A percentile compares a stretch with the other conserved stretches of the same genome.
These are phyloP conservation scores for Umbellularia californica DNA, from an alignment of 164 flowering plant species.

Conservation along the genomic window DNA sequence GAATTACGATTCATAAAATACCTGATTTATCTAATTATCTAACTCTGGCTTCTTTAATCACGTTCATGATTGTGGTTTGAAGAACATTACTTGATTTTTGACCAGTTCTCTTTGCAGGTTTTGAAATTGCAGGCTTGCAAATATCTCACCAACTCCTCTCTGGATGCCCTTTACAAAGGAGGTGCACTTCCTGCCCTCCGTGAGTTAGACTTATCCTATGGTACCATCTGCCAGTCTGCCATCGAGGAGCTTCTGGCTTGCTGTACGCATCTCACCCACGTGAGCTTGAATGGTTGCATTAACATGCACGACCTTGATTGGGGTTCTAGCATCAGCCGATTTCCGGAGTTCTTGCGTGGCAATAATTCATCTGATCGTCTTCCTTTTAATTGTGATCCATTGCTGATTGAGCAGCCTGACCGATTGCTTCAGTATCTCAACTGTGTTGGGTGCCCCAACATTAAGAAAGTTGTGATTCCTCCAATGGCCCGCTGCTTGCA, in stretches of 20 bases:
- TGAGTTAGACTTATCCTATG: conserved; percentile 89
- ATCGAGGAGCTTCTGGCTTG: conserved; percentile 88
- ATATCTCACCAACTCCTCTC: conserved; percentile 69
- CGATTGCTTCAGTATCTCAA: conserved; percentile 77
- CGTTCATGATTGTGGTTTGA: too few species aligned
- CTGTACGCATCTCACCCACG: conserved; percentile 85
- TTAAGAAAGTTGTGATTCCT: conserved; percentile 80
- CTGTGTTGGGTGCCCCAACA: conserved; percentile 92
- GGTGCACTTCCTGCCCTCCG: conserved; percentile 77
- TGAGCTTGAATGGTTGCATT: conserved; percentile 85
- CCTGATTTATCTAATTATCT: too few species aligned
- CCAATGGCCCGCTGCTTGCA: conserved; percentile 60
- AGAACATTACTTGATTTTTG: neutral
- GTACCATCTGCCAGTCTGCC: conserved; percentile 76
- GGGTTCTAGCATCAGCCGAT: conserved; percentile 32
- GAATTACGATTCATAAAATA: too few species aligned
- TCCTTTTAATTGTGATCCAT: conserved; percentile 19
- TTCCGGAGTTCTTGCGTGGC: conserved; percentile 21
- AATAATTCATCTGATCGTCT: conserved; percentile 14
- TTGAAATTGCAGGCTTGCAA: conserved; percentile 97
- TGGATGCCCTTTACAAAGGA: conserved; percentile 77
- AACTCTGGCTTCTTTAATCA: too few species aligned
- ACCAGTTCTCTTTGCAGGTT: conserved; percentile 39
- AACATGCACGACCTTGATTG: conserved; percentile 97
- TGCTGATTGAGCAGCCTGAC: conserved; percentile 35